Base-by-base conservation (phyloP, 2,329 filamentous ascomycete genomes). In the Metarhizium guizhouense region DNA sequence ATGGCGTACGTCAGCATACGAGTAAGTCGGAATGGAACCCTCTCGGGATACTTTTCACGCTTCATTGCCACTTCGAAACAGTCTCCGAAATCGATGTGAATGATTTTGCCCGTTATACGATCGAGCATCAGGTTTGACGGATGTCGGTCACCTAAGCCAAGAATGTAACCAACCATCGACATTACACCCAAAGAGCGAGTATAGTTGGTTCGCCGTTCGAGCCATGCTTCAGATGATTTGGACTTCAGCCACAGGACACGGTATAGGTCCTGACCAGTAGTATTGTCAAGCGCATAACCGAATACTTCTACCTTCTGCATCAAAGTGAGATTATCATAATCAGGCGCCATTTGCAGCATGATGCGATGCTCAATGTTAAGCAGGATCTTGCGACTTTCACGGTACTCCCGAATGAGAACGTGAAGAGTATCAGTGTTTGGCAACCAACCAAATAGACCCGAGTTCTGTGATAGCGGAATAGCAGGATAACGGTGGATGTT, bases 301-400 rank as follows among this genome's bases (percentile, higher is more conserved):
- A 99, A 99, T 11, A 99, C 94, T 71, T 99, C 95, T 0, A 99
- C 95, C 75, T 99, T 99, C 69, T 99, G 95, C 94, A 99, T 97
- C 40, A 99, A 82, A 1, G 95, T 97, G 50, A 99, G 84, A 65
- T 96, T 96, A 68, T 99, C 94, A 67, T 97, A 99, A 69, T 99
- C 94, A 0, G 94, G 95, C 29, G 94, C 94, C 94, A 99, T 99
- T 71, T 99, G 95, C 56, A 99, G 78, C 94, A 99, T 99, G 70
- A 99, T 99, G 47, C 95, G 88, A 69, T 99, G 94, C 74, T 99
- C 94, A 61, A 99, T 99, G 67, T 99, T 99, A 62, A 99, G 86
- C 43, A 99, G 76, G 61, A 99, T 99, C 75, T 96, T 96, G 54
- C 94, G 85, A 62, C 88, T 95, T 71, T 99, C 95, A 59, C 94